Conservation (phyloP, 495 filamentous ascomycete species). For the Talaromyces adpressus region DNA sequence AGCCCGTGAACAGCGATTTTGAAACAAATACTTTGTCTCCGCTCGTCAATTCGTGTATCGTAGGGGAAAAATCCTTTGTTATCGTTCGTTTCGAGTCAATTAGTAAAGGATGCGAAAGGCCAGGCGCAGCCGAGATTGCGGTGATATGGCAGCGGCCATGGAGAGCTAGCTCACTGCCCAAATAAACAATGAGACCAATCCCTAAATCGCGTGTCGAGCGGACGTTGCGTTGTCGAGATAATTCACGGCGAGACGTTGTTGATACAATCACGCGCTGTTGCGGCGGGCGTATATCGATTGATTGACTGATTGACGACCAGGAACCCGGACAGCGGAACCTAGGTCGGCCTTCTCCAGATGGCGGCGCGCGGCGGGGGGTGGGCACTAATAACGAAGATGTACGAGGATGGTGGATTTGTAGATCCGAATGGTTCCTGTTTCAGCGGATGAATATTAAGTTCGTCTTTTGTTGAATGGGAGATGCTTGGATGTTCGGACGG, state of each 20-base stretch:
- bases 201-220: background rate
- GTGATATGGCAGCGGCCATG: conserved; percentile 3
- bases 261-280: background rate
- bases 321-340: conserved; percentile 2
- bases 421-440: background rate
- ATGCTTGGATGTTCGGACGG: background rate
- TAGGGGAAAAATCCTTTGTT: background rate
- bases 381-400: background rate
- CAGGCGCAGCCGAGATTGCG: conserved; percentile 3
- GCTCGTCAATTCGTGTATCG: background rate
- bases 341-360: background rate
- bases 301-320: conserved; percentile 5
- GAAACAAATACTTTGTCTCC: background rate
- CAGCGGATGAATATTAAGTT: background rate
- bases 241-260: background rate
- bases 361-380: conserved; percentile 1
- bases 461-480: background rate
- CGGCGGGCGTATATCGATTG: background rate
- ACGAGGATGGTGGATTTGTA: background rate
- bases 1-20: background rate
- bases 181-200: background rate
- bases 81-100: background rate
- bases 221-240: background rate
- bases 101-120: conserved; percentile 2
- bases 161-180: conserved; percentile 3